Base-by-base conservation (phyloP, 2,329 filamentous ascomycete genomes). In the Stemphylium lycopersici region DNA sequence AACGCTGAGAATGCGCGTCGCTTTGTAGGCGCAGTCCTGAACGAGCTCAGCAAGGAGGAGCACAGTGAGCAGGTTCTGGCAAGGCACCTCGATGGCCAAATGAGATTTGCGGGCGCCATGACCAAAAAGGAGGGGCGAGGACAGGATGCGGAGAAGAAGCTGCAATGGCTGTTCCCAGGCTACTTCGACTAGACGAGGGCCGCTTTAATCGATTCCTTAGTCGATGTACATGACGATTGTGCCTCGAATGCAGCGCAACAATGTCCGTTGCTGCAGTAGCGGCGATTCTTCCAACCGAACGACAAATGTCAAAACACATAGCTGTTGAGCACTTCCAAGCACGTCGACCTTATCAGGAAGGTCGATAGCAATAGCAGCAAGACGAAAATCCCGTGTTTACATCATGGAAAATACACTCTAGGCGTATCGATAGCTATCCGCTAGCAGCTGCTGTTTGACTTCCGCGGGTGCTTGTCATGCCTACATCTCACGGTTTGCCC, bases 1-100 rank as follows among this genome's bases (percentile, higher is more conserved):
- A 99, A 99, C 77, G 84, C 90, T 47, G 83, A 88, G 71, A 99
- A 98, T 71, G 95, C 95, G 31, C 88, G 89, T 74, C 83, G 87
- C 46, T 88, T 98, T 52, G 88, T 99, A 31, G 90, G 86, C 32
- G 91, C 90, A 29, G 92, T 98, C 39, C 81, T 99, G 50, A 91
- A 98, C 76, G 88, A 92, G 77, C 81, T 98, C 66, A 87, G 85
- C 67, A 88, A 90, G 72, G 83, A 90, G 55, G 89, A 93, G 72
- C 86, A 96, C 76, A 79, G 76, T 49, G 87, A 93, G 54, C 76
- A 95, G 52, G 87, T 97, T 36, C 78, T 83, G 56, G 95, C 89
- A 20, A 93, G 89, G 81, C 91, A 96, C 76, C 85, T 91, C 72
- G 88, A 87, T 69, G 91, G 90, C 12, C 83, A 84, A 32, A 87